Evolutionary conservation across 1,284 basidiomycete species (phyloP), one percentile per base, ranked within the genome.

Genomic region (Austroboletus novae-zelandiae): DNA sequence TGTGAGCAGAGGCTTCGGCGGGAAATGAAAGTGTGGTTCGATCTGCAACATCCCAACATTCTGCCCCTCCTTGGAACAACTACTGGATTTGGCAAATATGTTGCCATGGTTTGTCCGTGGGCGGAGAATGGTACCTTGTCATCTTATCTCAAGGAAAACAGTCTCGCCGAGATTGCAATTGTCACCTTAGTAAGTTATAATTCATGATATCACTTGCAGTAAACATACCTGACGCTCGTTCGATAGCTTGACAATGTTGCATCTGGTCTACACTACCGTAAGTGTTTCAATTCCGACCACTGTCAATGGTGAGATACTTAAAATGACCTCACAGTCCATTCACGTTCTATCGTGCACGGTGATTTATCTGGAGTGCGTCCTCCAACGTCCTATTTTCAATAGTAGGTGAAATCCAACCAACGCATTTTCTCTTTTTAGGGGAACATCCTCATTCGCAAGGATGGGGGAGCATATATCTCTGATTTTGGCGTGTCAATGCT

Each of bases 61-160:
- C 29, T 65, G 6, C 61, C 59, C 64, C 20, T 43, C 27, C 27
- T 51, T 29, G 61, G 61, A 13, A 58, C 53, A 1, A 54, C 48
- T n/a, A 31, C 32, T 10, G 57, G 48, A 14, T 62, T 63, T 15
- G 56, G 61, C n/a, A 56, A 31, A 37, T 55, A 62, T 18, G 43
- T 60, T 14, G 53, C 63, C 7, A 46, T 62, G 51, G 63, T 62
- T 17, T 65, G 48, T 27, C 61, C 63, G 3, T 62, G 61, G 61
- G 30, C 43, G 8, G 32, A 65, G 0, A 60, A 66, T 10, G 63
- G 63, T 1, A 23, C 53, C 1, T 29, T 66, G 39, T 53, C 52
- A 2, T 30, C 37, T 14, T 63, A 60, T 50, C 50, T 65, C 20
- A 50, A 45, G 9, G 18, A 39, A 3, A 6, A 27, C 7, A 27